phyloP scores from a whole-genome alignment of 805 yeast genomes.

The Starmerella bombicola region DNA sequence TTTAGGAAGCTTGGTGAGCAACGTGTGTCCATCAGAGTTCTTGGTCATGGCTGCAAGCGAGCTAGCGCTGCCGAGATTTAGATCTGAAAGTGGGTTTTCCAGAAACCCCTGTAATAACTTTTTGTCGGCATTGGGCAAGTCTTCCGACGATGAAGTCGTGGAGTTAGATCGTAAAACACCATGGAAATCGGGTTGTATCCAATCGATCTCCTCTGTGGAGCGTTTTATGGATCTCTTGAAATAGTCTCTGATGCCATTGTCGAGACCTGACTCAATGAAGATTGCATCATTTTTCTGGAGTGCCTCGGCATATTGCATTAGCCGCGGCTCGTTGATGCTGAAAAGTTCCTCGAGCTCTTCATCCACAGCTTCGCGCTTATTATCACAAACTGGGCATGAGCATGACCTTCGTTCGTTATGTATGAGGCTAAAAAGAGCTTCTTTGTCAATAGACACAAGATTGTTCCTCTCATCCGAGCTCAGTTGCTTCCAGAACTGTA shows the following conservation, averaged over 20 bases:
- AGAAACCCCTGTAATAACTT: neutral
- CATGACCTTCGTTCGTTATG: constrained; percentile 48
- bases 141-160: neutral
- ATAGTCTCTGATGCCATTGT: neutral
- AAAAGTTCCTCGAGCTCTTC: constrained; percentile 64
- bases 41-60: no score
- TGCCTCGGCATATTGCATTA: neutral
- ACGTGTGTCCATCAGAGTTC: no score
- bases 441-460: constrained; percentile 54
- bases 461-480: constrained; percentile 47
- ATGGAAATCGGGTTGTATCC: neutral
- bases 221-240: neutral
- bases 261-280: neutral
- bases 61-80: no score
- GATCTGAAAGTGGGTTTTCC: no score
- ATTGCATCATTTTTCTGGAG: neutral
- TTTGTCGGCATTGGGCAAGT: neutral
- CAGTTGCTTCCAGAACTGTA: constrained; percentile 54
- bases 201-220: neutral
- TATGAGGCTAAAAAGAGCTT: constrained; percentile 53
- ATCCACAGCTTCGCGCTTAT: constrained; percentile 57
- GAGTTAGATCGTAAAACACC: neutral
- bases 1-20: no score
- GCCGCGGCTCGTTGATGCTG: constrained; percentile 42
- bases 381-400: constrained; percentile 66